Evolutionary conservation across 495 filamentous ascomycete species (phyloP).

Genomic region (Daldinia decipiens): DNA sequence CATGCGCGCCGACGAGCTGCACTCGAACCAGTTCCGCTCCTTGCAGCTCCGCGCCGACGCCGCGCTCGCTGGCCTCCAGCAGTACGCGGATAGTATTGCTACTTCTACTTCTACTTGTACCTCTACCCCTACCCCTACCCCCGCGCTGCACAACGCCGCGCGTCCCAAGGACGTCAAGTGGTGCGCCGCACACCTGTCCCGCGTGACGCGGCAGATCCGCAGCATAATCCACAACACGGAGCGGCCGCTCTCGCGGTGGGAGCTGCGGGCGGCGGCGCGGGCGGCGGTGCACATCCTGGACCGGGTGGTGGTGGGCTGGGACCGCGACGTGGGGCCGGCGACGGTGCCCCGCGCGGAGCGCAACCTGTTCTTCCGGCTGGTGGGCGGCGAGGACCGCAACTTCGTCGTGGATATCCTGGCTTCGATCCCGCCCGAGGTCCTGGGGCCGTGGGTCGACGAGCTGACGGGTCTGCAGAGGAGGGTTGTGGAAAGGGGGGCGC

Average conservation of each 20-base stretch:
- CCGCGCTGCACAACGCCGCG: neutral
- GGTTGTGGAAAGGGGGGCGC: slow-evolving; percentile 21
- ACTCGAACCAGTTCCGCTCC: slow-evolving; percentile 54
- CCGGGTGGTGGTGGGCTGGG: slow-evolving; percentile 52
- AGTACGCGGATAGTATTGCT: slow-evolving; percentile 1
- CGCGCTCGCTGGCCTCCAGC: slow-evolving; percentile 4
- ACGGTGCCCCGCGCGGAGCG: slow-evolving; percentile 35
- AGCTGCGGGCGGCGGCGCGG: slow-evolving; percentile 52
- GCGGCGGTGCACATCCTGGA: slow-evolving; percentile 55
- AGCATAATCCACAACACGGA: slow-evolving; percentile 50
- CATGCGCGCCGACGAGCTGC: slow-evolving; percentile 50
- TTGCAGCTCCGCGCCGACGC: neutral
- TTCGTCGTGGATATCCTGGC: slow-evolving; percentile 54
- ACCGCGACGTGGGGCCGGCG: slow-evolving; percentile 45
- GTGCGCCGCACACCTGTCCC: slow-evolving; percentile 53
- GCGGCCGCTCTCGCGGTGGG: slow-evolving; percentile 47
- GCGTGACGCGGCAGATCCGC: slow-evolving; percentile 50
- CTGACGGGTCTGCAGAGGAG: slow-evolving; percentile 29
- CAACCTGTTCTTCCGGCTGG: slow-evolving; percentile 54
- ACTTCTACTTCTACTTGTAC: too few species aligned
- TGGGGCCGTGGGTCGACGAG: slow-evolving; percentile 37
- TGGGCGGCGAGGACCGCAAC: slow-evolving; percentile 50
- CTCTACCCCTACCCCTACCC: too few species aligned
- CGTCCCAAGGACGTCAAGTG: slow-evolving; percentile 46
- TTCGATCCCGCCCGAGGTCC: slow-evolving; percentile 47